Evolutionary conservation across 345 rosid genomes (phyloP), one percentile per base, ranked within the genome.

Genomic region (Pistacia vera): DNA sequence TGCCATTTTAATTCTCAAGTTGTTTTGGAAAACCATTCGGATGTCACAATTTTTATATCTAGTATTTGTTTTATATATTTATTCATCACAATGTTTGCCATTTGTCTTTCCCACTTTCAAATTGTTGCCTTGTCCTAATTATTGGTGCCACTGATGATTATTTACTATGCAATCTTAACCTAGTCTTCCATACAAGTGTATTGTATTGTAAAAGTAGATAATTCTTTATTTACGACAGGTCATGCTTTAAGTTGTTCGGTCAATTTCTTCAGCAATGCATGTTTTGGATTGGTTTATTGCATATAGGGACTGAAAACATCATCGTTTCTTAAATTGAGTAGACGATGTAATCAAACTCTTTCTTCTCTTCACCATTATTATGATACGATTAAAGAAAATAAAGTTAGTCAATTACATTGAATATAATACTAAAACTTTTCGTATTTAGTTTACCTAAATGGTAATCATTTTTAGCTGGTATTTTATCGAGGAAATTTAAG

Each of bases 111-210:
- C 65, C 58, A 62, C 74, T 79, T 77, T 77, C 74, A 77, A 75
- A 85, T 82, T 76, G 78, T 82, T 76, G 78, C 74, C 61, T 83
- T 82, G 86, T 81, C 89, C 88, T 88, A 82, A 82, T 84, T 85
- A 85, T 84, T 87, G 83, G 77, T 70, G 83, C 68, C 86, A 85
- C 76, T 81, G 76, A 71, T 56, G 70, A 86, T 77, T 79, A 76
- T 83, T 78, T 73, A 78, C 63, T 69, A 55, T 77, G 36, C 58
- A 72, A 72, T 74, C 46, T 41, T 7, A 11, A 4, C 3, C 8
- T 48, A 55, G 44, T 73, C 28, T 77, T 0, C 11, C 75, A 65
- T 16, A 54, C 57, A 54, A 54, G n/a, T 3, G 2, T 16, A 54
- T 5, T 13, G 17, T 54, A 54, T 13, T 13, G 4, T 16, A 9